Conservation (phyloP, 345 rosid species). For the Populus simonii region DNA sequence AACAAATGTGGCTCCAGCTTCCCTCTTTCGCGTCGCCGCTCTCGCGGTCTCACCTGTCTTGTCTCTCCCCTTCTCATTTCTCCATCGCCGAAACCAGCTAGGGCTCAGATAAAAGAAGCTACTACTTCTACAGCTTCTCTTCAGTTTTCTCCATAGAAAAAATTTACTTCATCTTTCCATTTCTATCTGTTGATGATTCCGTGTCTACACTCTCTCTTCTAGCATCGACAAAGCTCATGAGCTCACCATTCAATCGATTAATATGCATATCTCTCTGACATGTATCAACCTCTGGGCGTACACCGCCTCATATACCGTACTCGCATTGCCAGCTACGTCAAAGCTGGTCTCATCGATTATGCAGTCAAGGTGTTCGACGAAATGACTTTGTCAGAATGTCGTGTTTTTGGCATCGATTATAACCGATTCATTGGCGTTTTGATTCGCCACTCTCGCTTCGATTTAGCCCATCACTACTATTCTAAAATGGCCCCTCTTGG, state of each 20-base stretch:
- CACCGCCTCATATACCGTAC: conserved; percentile 82
- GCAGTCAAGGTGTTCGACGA: conserved; percentile 87
- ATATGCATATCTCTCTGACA: conserved; percentile 33
- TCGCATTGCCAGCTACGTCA: conserved; percentile 55
- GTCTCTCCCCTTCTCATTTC: background rate
- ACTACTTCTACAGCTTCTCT: background rate
- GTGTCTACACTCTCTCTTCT: background rate
- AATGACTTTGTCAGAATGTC: conserved; percentile 76
- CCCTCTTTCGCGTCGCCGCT: background rate
- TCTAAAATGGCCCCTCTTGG: conserved; percentile 59
- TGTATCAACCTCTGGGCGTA: conserved; percentile 82
- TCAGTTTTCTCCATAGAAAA: background rate
- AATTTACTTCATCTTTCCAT: background rate
- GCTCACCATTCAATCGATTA: background rate
- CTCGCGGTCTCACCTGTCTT: background rate
- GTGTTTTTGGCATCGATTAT: conserved; percentile 71
- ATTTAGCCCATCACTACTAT: conserved; percentile 64
- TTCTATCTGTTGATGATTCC: background rate
- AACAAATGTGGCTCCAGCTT: background rate
- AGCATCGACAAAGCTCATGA: conserved; percentile 3
- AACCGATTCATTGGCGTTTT: conserved; percentile 85
- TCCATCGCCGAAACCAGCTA: conserved; percentile 8
- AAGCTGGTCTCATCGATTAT: conserved; percentile 66
- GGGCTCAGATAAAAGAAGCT: background rate
- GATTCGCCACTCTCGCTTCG: conserved; percentile 55